These are phyloP conservation scores for Secale cereale DNA, from an alignment of 176 grass and related monocot genomes.

Conservation along the genomic window DNA sequence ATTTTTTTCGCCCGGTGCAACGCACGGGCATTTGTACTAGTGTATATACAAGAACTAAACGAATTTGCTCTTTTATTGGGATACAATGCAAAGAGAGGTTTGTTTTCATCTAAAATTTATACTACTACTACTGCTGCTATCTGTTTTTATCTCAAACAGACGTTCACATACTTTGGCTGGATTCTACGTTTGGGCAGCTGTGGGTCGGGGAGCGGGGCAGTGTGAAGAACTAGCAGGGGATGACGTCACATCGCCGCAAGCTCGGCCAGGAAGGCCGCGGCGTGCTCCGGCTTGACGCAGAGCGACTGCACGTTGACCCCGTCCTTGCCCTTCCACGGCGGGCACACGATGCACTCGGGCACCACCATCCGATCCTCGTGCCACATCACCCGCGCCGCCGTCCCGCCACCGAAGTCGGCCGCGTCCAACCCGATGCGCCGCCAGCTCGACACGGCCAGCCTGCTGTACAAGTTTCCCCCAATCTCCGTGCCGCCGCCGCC, in stretches of 20 bases:
- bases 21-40: too few species aligned
- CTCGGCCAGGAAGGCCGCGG: not conserved
- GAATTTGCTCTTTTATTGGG: too few species aligned
- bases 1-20: too few species aligned
- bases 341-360: not conserved
- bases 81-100: too few species aligned
- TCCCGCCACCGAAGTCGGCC: not conserved
- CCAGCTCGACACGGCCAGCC: not conserved
- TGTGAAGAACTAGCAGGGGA: not conserved
- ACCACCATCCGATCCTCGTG: not conserved
- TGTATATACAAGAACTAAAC: too few species aligned
- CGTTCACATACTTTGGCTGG: too few species aligned
- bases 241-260: not conserved
- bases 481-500: too few species aligned
- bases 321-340: not conserved
- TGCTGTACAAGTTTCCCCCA: not conserved
- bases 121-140: too few species aligned
- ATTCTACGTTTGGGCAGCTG: too few species aligned
- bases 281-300: not conserved
- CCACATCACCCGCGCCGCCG: not conserved
- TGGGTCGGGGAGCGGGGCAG: too few species aligned
- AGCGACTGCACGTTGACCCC: not conserved
- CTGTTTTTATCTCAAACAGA: too few species aligned
- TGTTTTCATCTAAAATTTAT: too few species aligned
- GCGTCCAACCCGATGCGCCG: not conserved